phyloP scores from a whole-genome alignment of 306 rosid genomes.

The Luffa aegyptiaca region DNA sequence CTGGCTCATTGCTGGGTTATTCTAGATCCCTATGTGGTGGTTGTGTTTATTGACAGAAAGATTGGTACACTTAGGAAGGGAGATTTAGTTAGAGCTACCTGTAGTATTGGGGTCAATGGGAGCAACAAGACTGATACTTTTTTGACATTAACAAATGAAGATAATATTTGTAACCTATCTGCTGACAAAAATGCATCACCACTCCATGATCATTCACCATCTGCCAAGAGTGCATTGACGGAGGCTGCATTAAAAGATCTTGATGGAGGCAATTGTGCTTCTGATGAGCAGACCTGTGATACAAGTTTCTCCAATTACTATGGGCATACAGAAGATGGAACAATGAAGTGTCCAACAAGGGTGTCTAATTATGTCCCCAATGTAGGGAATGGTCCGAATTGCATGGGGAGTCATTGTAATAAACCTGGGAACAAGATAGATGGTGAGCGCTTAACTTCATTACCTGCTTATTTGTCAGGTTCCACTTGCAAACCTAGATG shows the following conservation, averaged over 20 bases:
- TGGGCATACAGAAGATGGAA: slow-evolving; percentile 12
- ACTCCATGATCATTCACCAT: slow-evolving; percentile 21
- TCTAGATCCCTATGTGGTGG: slow-evolving; percentile 77
- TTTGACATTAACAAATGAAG: slow-evolving; percentile 17
- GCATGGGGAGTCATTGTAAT: slow-evolving; percentile 19
- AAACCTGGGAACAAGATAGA: slow-evolving; percentile 19
- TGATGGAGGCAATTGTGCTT: slow-evolving; percentile 20
- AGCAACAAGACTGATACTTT: slow-evolving; percentile 15
- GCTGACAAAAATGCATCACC: slow-evolving; percentile 23
- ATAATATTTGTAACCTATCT: slow-evolving; percentile 8
- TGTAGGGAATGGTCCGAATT: slow-evolving; percentile 8
- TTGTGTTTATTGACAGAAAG: slow-evolving; percentile 59
- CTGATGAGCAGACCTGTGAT: slow-evolving; percentile 22
- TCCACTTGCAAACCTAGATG: slow-evolving; percentile 25
- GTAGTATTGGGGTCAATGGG: slow-evolving; percentile 24
- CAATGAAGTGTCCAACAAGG: slow-evolving; percentile 8
- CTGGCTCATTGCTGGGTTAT: slow-evolving; percentile 70
- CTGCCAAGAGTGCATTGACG: slow-evolving; percentile 17
- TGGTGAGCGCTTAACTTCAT: slow-evolving; percentile 24
- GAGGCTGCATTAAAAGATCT: slow-evolving; percentile 8
- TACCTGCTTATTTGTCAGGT: slow-evolving; percentile 20
- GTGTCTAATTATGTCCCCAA: slow-evolving; percentile 10
- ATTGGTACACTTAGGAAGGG: slow-evolving; percentile 80
- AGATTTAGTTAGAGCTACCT: slow-evolving; percentile 51
- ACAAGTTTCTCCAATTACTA: slow-evolving; percentile 13